Percentiles rank a stretch among this genome's conserved stretches.
Evolutionary conservation across 2,329 filamentous ascomycete genomes (phyloP).

Genomic region (Setomelanomma holmii): DNA sequence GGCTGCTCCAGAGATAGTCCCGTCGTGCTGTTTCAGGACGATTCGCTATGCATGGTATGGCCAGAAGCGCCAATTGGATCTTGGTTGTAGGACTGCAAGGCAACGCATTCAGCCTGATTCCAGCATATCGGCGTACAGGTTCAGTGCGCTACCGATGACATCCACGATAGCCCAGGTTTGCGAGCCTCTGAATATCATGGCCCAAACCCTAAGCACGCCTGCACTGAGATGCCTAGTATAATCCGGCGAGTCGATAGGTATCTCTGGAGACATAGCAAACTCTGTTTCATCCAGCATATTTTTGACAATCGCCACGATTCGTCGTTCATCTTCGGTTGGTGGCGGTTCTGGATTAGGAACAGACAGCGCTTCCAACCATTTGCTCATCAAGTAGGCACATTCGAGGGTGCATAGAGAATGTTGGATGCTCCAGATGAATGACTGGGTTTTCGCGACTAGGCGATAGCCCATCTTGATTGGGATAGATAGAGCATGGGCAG

Average conservation of each 20-base stretch:
- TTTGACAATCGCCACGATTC: constrained; percentile 47
- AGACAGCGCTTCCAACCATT: constrained; percentile 49
- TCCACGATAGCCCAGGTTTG: constrained; percentile 55
- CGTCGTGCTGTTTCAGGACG: too few species aligned
- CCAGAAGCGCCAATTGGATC: too few species aligned
- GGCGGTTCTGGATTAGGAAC: constrained; percentile 41
- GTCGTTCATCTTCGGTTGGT: constrained; percentile 48
- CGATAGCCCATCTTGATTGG: constrained; percentile 62
- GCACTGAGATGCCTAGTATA: constrained; percentile 48
- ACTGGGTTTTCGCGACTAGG: constrained; percentile 50
- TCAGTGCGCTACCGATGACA: constrained; percentile 51
- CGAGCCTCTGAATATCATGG: constrained; percentile 51
- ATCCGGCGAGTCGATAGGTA: constrained; percentile 41
- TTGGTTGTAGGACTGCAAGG: too few species aligned
- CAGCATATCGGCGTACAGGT: constrained; percentile 51
- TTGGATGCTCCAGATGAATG: constrained; percentile 51
- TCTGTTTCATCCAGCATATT: constrained; percentile 53
- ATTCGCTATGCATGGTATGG: too few species aligned
- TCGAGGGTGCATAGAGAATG: constrained; percentile 50
- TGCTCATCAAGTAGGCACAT: constrained; percentile 50
- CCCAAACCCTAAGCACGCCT: constrained; percentile 52
- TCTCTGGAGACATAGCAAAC: constrained; percentile 36
- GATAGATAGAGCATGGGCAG: constrained; percentile 72
- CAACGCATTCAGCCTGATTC: constrained; percentile 45
- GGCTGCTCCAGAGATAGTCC: too few species aligned